phyloP scores from a whole-genome alignment of 805 yeast genomes.

The Torulaspora delbrueckii region DNA sequence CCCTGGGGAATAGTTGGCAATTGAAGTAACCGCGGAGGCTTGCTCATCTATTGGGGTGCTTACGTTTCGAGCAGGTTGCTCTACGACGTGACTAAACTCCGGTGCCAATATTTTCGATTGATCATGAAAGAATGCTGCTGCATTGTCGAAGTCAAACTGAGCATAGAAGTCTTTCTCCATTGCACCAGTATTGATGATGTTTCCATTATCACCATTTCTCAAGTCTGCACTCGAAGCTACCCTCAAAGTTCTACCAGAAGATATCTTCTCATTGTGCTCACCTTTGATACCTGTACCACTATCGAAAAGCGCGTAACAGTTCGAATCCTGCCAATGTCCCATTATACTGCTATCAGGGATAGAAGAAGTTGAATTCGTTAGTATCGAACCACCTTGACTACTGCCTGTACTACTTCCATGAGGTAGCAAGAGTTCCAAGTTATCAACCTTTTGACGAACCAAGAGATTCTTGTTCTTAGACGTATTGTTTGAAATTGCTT shows the following conservation, averaged over 20 bases:
- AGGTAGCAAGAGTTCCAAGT: slow-evolving; percentile 11
- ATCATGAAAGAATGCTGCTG: slow-evolving; percentile 19
- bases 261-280: slow-evolving; percentile 1
- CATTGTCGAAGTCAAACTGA: slow-evolving; percentile 25
- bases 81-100: neutral
- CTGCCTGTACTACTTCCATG: slow-evolving; percentile 22
- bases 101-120: slow-evolving; percentile 5
- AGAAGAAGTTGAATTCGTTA: slow-evolving; percentile 26
- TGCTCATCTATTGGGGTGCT: slow-evolving; percentile 9
- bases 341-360: slow-evolving; percentile 12
- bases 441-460: slow-evolving; percentile 7
- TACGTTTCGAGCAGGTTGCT: slow-evolving; percentile 1
- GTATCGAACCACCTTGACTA: slow-evolving; percentile 24
- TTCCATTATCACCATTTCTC: neutral
- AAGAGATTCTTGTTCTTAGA: neutral
- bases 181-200: neutral
- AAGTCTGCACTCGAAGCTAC: neutral
- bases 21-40: slow-evolving; percentile 10
- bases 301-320: slow-evolving; percentile 6
- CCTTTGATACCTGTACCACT: slow-evolving; percentile 9
- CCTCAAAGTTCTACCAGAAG: neutral
- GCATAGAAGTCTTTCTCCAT: neutral
- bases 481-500: neutral
- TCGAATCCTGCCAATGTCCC: slow-evolving; percentile 13
- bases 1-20: slow-evolving; percentile 12